Conservation (phyloP, 805 yeast genomes). For the Candida berthetii region DNA sequence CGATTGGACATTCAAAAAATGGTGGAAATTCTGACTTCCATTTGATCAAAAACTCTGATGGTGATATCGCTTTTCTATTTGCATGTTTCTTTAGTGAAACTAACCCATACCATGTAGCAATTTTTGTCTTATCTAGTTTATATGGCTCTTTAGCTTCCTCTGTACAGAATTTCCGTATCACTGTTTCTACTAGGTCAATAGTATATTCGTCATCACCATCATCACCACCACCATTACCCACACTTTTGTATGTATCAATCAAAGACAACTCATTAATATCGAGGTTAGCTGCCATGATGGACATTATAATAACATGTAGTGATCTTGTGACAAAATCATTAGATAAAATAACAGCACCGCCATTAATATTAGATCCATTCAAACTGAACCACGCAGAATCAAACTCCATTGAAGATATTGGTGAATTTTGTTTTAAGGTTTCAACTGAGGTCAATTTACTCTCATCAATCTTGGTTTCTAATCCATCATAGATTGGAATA, state of each 20-base stretch:
- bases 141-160: slow-evolving; percentile 18
- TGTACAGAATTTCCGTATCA: slow-evolving; percentile 40
- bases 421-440: slow-evolving; percentile 35
- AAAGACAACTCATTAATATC: slow-evolving; percentile 21
- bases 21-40: slow-evolving; percentile 63
- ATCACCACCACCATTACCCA: slow-evolving; percentile 20
- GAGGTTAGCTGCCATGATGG: slow-evolving; percentile 29
- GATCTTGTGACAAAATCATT: slow-evolving; percentile 25
- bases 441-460: slow-evolving; percentile 10
- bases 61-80: slow-evolving; percentile 19
- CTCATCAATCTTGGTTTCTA: slow-evolving; percentile 6
- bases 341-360: slow-evolving; percentile 30
- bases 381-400: slow-evolving; percentile 39
- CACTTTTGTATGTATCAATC: slow-evolving; percentile 21
- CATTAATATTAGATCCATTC: slow-evolving; percentile 52
- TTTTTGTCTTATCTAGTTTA: slow-evolving; percentile 32
- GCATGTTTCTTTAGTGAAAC: slow-evolving; percentile 37
- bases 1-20: slow-evolving; percentile 54
- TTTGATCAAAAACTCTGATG: slow-evolving; percentile 53
- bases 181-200: slow-evolving; percentile 38
- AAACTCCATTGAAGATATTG: slow-evolving; percentile 54
- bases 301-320: slow-evolving; percentile 29
- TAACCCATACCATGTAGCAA: slow-evolving; percentile 62
- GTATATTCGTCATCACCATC: slow-evolving; percentile 26
- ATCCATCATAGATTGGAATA: slow-evolving; percentile 34